Evolutionary conservation across 371 early-diverging fungal species (phyloP).

Genomic region (Smittium culicis): DNA sequence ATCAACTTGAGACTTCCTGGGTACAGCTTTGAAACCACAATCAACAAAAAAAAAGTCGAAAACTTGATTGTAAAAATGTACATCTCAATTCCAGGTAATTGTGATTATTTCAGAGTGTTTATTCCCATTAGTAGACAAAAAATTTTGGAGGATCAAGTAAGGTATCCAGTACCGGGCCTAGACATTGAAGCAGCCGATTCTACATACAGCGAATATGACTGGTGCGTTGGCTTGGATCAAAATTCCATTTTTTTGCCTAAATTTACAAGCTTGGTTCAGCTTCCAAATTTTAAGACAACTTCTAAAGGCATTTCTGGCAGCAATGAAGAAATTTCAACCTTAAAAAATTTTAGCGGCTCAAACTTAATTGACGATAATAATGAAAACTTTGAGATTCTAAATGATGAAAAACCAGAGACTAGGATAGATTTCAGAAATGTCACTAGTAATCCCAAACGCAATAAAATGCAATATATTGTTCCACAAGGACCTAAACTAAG

Average conservation of each 20-base stretch:
- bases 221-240: background rate
- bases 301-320: background rate
- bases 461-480: background rate
- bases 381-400: background rate
- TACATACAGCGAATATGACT: background rate
- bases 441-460: no score
- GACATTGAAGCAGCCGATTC: background rate
- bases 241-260: no score
- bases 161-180: background rate
- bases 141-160: background rate
- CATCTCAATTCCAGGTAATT: background rate
- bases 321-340: background rate
- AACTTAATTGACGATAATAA: background rate
- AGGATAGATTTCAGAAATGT: no score
- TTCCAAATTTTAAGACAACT: no score
- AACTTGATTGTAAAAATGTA: background rate
- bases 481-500: constrained; percentile 1
- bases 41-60: background rate
- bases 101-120: background rate
- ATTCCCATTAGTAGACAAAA: background rate
- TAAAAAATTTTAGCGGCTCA: background rate
- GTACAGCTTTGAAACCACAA: background rate
- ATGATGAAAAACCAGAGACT: background rate
- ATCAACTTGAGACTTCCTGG: background rate
- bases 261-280: no score